Evolutionary conservation across 768 basidiomycete genomes (phyloP).

Genomic region (Termitomyces sp.): DNA sequence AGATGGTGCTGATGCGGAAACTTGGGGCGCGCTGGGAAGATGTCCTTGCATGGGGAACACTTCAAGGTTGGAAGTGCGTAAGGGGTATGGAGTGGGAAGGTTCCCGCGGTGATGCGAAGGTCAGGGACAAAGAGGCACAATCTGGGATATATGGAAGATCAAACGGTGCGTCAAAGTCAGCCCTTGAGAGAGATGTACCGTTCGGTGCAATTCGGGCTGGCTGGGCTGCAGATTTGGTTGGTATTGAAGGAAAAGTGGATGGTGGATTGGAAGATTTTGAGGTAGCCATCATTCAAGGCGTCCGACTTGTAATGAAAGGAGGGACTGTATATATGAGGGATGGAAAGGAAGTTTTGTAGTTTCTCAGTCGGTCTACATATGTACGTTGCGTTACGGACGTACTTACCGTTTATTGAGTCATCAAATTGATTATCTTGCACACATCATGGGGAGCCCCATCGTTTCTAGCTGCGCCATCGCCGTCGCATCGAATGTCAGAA

Average conservation of each 20-base stretch:
- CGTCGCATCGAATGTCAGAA: slow-evolving; percentile 67
- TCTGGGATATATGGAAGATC: background rate
- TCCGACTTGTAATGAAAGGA: background rate
- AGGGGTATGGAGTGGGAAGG: background rate
- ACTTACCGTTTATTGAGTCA: too few species aligned
- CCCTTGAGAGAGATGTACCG: background rate
- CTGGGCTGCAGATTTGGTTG: background rate
- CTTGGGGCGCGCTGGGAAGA: background rate
- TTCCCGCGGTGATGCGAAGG: background rate
- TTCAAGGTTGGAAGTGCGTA: background rate
- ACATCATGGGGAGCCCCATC: slow-evolving; percentile 87
- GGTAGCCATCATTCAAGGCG: background rate
- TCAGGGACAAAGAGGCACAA: background rate
- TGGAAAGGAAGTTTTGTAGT: background rate
- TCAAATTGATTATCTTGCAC: too few species aligned
- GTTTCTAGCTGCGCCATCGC: slow-evolving; percentile 73
- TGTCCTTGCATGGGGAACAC: background rate
- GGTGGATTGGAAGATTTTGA: background rate
- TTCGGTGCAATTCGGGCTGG: background rate
- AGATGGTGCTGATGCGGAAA: background rate
- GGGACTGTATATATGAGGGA: background rate
- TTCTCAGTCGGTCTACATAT: background rate
- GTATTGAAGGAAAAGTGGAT: background rate
- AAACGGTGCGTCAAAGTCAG: background rate
- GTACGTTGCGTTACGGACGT: background rate